phyloP scores from a whole-genome alignment of 345 rosid species.

The Punica granatum region DNA sequence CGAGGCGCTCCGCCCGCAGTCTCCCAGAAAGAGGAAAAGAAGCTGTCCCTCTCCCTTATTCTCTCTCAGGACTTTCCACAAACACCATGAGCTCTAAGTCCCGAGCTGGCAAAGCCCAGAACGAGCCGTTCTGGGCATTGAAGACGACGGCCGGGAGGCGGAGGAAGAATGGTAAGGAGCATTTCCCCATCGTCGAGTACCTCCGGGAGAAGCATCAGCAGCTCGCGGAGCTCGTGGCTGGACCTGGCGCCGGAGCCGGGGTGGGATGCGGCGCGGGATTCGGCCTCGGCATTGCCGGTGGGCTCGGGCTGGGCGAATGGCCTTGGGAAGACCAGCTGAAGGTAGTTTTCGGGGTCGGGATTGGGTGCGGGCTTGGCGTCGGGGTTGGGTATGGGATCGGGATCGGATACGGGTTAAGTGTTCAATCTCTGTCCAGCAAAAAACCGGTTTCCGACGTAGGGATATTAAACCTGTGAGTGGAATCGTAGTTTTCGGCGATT shows the following conservation, averaged over 20 bases:
- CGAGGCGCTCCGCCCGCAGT: background rate
- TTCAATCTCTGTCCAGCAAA: conserved; percentile 12
- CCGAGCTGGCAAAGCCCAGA: conserved; percentile 2
- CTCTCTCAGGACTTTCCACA: background rate
- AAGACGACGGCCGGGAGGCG: background rate
- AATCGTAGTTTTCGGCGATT: background rate
- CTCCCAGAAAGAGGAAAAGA: background rate
- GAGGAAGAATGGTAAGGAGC: conserved; percentile 14
- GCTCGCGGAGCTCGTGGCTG: conserved; percentile 21
- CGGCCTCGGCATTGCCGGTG: conserved; percentile 38
- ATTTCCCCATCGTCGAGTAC: conserved; percentile 29
- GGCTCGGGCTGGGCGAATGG: conserved; percentile 32
- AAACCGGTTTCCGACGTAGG: conserved; percentile 13
- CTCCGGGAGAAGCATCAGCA: conserved; percentile 22
- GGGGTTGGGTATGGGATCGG: conserved; percentile 46
- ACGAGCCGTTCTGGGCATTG: conserved; percentile 24
- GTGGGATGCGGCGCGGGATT: conserved; percentile 40
- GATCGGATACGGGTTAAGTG: conserved; percentile 25
- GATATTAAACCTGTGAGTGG: conserved; percentile 8
- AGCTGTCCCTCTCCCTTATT: background rate
- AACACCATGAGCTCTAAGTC: conserved; percentile 22
- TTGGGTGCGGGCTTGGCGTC: conserved; percentile 42
- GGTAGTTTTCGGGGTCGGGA: conserved; percentile 30
- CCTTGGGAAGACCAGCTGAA: conserved; percentile 27
- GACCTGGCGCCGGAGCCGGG: conserved; percentile 39